A percentile compares a stretch with the other conserved stretches of the same genome.
Conservation (phyloP, 1,284 basidiomycete species). For the Polyporus tsugae region DNA sequence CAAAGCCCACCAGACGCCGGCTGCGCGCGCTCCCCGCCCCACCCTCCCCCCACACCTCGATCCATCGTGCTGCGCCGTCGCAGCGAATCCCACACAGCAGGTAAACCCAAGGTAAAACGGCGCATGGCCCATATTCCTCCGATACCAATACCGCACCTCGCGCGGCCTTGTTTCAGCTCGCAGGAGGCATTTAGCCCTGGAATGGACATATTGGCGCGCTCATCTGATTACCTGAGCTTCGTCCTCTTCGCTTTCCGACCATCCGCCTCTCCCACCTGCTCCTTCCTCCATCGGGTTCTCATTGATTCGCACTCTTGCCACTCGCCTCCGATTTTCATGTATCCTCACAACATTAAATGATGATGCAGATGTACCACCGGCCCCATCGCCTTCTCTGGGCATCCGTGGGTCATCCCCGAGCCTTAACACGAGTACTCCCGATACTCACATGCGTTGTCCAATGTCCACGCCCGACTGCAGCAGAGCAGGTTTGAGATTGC, state of each 20-base stretch:
- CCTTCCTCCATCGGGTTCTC: slow-evolving; percentile 17
- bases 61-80: slow-evolving; percentile 2
- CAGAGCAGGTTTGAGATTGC: background rate
- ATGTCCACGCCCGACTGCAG: background rate
- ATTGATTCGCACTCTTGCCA: slow-evolving; percentile 21
- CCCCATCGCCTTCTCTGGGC: slow-evolving; percentile 5
- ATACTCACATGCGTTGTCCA: background rate
- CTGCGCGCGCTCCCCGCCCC: slow-evolving; percentile 5
- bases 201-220: slow-evolving; percentile 34
- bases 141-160: background rate
- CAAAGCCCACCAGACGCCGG: background rate
- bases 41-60: background rate
- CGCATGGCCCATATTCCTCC: slow-evolving; percentile 6
- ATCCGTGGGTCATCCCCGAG: background rate
- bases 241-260: slow-evolving; percentile 24
- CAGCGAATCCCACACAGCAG: background rate
- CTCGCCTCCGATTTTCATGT: slow-evolving; percentile 1
- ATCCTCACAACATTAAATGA: background rate
- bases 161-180: slow-evolving; percentile 12
- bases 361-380: background rate
- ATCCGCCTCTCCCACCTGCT: slow-evolving; percentile 13
- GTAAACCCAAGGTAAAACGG: background rate
- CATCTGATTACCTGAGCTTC: slow-evolving; percentile 28
- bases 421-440: background rate
- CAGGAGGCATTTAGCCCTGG: slow-evolving; percentile 25